Conservation (phyloP, 1,284 basidiomycete genomes). For the Leccinum fuscescens region DNA sequence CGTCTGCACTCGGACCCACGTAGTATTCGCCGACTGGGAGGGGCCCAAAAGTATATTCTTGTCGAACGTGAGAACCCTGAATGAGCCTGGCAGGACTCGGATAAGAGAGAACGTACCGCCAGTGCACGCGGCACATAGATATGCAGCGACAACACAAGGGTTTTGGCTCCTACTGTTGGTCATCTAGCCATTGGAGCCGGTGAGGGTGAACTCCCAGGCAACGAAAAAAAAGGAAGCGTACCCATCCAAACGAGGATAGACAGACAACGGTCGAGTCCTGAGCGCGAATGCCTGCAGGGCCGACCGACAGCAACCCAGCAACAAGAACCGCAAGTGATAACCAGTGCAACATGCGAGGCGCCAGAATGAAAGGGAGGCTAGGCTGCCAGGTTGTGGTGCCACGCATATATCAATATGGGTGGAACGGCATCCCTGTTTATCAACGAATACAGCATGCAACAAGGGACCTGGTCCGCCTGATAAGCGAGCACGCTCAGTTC, state of each 20-base stretch:
- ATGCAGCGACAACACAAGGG: conserved; percentile 36
- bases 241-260: conserved; percentile 26
- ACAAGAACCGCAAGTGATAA: conserved; percentile 17
- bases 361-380: conserved; percentile 12
- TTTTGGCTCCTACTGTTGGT: conserved; percentile 32
- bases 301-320: conserved; percentile 14
- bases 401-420: not conserved
- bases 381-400: too few relatives aligned
- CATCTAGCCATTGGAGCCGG: conserved; percentile 25
- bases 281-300: conserved; percentile 18
- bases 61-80: conserved; percentile 2
- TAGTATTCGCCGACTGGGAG: conserved; percentile 21
- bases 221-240: conserved; percentile 7
- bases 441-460: conserved; percentile 10
- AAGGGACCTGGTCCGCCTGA: not conserved
- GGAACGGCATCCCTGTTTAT: conserved; percentile 11
- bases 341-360: conserved; percentile 7
- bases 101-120: conserved; percentile 22
- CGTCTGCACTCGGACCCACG: conserved; percentile 18
- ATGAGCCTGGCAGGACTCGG: not conserved
- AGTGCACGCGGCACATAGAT: conserved; percentile 32
- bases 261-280: conserved; percentile 23
- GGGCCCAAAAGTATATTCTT: conserved; percentile 25
- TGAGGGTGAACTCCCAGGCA: not conserved
- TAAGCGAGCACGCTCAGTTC: not conserved